phyloP scores from a whole-genome alignment of 331 rosid species.

The Rhamnella rubrinervis region DNA sequence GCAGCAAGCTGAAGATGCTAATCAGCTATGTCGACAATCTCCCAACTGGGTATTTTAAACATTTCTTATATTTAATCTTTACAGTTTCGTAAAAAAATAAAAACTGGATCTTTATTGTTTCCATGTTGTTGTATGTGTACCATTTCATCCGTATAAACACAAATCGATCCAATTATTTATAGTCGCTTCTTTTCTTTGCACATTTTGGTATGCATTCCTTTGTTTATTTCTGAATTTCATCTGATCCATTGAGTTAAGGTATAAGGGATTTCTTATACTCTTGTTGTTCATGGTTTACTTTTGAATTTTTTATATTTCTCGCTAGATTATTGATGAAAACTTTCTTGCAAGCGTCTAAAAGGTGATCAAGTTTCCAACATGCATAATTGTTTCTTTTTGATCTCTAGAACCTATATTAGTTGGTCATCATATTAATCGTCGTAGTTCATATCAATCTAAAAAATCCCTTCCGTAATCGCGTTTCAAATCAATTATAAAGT shows the following conservation, averaged over 20 bases:
- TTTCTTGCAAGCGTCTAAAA: no score
- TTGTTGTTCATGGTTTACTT: neutral
- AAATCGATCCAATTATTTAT: neutral
- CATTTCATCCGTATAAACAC: neutral
- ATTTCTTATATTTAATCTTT: neutral
- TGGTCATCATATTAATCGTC: no score
- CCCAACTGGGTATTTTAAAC: slow-evolving; percentile 43
- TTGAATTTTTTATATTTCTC: neutral
- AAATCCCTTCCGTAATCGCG: no score
- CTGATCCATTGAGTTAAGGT: neutral
- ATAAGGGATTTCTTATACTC: neutral
- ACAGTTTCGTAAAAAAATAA: neutral
- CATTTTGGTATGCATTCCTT: neutral
- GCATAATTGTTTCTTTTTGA: no score
- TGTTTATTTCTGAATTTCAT: neutral
- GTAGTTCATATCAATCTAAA: no score
- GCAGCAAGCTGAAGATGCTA: slow-evolving; percentile 60
- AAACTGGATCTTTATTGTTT: neutral
- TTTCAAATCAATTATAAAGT: no score
- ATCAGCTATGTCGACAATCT: slow-evolving; percentile 57
- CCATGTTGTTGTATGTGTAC: neutral
- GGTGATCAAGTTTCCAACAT: no score
- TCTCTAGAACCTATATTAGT: no score
- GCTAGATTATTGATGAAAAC: no score
- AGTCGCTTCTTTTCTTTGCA: neutral